phyloP scores from a whole-genome alignment of 495 filamentous ascomycete genomes.

The Penicillium ochrochloron region DNA sequence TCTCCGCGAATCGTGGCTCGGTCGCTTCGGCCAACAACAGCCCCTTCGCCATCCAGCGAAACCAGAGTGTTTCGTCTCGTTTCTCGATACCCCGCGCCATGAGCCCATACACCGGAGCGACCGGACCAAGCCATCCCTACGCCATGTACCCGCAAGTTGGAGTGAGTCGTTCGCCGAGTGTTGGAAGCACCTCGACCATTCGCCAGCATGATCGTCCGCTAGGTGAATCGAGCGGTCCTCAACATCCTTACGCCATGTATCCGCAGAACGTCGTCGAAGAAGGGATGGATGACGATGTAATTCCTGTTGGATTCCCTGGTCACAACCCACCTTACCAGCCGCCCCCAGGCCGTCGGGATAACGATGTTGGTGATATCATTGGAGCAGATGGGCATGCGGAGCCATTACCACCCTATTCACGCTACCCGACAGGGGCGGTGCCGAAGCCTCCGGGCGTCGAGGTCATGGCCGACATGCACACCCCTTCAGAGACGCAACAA shows the following conservation, averaged over 20 bases:
- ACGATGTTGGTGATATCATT: constrained; percentile 82
- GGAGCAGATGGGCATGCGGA: constrained; percentile 92
- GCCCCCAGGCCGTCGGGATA: constrained; percentile 75
- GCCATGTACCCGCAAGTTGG: constrained; percentile 60
- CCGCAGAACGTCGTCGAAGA: constrained; percentile 71
- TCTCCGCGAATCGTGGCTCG: constrained; percentile 40
- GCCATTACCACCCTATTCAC: constrained; percentile 85
- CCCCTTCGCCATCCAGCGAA: constrained; percentile 40
- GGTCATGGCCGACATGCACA: constrained; percentile 29
- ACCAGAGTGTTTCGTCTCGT: constrained; percentile 50
- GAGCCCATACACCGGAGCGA: constrained; percentile 59
- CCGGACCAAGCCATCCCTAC: constrained; percentile 60
- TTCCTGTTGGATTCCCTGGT: constrained; percentile 78
- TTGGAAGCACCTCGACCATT: constrained; percentile 64
- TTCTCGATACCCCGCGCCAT: constrained; percentile 52
- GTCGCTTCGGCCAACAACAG: constrained; percentile 39
- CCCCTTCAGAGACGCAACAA: constrained; percentile 30
- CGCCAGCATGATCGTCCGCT: constrained; percentile 63
- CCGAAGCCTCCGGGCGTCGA: constrained; percentile 42
- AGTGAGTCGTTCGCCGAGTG: constrained; percentile 65
- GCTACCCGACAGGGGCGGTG: constrained; percentile 67
- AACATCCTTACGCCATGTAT: constrained; percentile 87
- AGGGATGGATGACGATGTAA: constrained; percentile 48
- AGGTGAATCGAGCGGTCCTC: constrained; percentile 68
- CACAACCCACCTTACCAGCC: constrained; percentile 67